Evolutionary conservation across 768 basidiomycete species (phyloP).

Genomic region (Collybia sordida): DNA sequence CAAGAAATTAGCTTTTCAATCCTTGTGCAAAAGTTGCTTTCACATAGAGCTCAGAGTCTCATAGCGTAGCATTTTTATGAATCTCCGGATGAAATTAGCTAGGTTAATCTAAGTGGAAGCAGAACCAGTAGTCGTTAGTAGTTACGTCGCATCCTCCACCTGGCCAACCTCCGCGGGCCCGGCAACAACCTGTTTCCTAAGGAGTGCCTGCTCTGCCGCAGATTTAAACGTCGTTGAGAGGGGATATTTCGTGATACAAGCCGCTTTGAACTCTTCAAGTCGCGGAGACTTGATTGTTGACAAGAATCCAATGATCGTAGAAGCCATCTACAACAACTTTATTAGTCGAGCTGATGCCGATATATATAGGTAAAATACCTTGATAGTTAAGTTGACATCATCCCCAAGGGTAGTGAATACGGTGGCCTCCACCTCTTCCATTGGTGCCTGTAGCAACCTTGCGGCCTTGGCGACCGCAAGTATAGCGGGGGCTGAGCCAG

Average conservation of each 20-base stretch:
- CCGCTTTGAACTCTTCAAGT: constrained; percentile 58
- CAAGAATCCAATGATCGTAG: constrained; percentile 49
- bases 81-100: too few species aligned
- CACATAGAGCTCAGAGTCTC: too few species aligned
- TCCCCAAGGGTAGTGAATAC: constrained; percentile 49
- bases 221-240: constrained; percentile 70
- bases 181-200: constrained; percentile 28
- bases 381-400: constrained; percentile 41
- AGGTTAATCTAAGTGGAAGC: too few species aligned
- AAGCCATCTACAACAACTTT: constrained; percentile 45
- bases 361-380: constrained; percentile 32
- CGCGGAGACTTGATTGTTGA: constrained; percentile 48
- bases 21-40: too few species aligned
- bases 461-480: constrained; percentile 65
- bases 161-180: constrained; percentile 6
- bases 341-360: background rate
- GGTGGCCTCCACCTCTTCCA: constrained; percentile 60
- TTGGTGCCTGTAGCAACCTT: constrained; percentile 42
- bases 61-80: too few species aligned
- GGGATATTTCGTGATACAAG: constrained; percentile 52
- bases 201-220: constrained; percentile 43
- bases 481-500: constrained; percentile 48
- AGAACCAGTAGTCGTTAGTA: background rate
- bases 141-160: constrained; percentile 10
- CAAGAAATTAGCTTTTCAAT: too few species aligned